phyloP scores from a whole-genome alignment of 768 basidiomycete genomes.

The Paxillus ammoniavirescens region DNA sequence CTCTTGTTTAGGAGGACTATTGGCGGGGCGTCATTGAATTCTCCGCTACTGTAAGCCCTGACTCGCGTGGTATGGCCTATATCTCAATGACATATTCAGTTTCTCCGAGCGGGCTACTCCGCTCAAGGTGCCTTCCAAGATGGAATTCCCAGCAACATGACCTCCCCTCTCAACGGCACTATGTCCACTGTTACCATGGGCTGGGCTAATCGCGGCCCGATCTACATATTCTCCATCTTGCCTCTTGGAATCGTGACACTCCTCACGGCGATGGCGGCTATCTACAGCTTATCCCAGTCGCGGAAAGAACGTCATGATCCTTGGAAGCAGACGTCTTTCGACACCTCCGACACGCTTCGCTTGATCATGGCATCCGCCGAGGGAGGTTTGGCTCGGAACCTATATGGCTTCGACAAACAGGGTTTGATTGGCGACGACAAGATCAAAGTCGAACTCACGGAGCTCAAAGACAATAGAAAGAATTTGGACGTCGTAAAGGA shows the following conservation, averaged over 20 bases:
- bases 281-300: neutral
- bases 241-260: neutral
- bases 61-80: too few species aligned
- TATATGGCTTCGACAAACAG: too few species aligned
- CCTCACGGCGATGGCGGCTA: neutral
- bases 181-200: constrained; percentile 1
- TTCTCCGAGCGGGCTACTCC: constrained; percentile 1
- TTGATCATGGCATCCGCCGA: constrained; percentile 1
- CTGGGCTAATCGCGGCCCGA: neutral
- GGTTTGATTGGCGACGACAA: too few species aligned
- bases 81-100: neutral
- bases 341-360: neutral
- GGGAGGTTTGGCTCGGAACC: too few species aligned
- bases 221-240: constrained; percentile 2
- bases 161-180: neutral
- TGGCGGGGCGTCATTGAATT: constrained; percentile 13
- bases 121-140: neutral
- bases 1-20: constrained; percentile 8
- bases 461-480: too few species aligned
- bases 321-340: neutral
- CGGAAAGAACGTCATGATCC: neutral
- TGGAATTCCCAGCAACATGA: neutral
- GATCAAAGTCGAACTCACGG: too few species aligned
- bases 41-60: constrained; percentile 12
- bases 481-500: too few species aligned